phyloP scores from a whole-genome alignment of 176 grass and related monocot genomes.

The Aegilops tauschii region DNA sequence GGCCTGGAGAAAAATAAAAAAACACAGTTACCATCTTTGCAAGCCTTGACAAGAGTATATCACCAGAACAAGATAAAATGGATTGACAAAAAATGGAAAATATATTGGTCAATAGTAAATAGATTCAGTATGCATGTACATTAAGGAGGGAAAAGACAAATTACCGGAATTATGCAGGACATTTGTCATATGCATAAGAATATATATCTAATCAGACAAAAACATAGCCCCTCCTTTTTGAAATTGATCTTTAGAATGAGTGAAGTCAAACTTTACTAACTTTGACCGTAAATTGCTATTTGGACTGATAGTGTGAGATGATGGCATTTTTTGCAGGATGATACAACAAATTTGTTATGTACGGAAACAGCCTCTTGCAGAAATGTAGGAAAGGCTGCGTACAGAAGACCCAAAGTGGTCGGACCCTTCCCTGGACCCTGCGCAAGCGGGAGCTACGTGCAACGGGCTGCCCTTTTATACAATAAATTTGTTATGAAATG shows the following conservation, averaged over 20 bases:
- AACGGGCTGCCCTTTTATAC: too few relatives aligned
- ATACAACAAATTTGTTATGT: background rate
- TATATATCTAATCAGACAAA: background rate
- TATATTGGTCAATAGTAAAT: conserved; percentile 1
- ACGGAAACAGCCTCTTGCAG: too few relatives aligned
- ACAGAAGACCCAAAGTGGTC: too few relatives aligned
- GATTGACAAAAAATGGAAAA: background rate
- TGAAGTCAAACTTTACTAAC: background rate
- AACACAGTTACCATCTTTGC: conserved; percentile 15
- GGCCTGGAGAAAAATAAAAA: conserved; percentile 39
- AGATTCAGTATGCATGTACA: background rate
- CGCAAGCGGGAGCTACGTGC: too few relatives aligned
- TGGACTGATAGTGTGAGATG: background rate
- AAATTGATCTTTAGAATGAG: background rate
- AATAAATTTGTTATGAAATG: background rate
- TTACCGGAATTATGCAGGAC: background rate
- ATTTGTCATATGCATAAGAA: background rate
- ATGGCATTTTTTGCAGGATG: background rate
- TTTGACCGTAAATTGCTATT: background rate
- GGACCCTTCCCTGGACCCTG: too few relatives aligned
- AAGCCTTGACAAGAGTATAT: background rate
- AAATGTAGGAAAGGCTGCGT: too few relatives aligned
- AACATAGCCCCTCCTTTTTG: background rate
- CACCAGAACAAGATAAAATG: conserved; percentile 17
- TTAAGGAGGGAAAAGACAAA: background rate